phyloP scores from a whole-genome alignment of 257 asterid genomes.

The Osmanthus fragrans region DNA sequence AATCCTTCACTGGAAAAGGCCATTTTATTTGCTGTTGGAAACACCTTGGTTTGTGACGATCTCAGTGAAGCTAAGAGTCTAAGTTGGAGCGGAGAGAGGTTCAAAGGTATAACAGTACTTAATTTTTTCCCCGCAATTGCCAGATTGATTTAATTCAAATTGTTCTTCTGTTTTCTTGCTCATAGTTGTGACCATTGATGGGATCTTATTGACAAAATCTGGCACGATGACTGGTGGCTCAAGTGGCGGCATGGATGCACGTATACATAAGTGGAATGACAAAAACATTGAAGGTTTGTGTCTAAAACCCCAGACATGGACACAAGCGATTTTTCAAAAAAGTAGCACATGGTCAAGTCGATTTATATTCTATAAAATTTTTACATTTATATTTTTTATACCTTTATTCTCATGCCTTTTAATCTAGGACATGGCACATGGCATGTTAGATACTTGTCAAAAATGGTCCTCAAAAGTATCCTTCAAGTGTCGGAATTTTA shows the following conservation, averaged over 20 bases:
- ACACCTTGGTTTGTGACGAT: conserved; percentile 93
- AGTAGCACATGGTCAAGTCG: background rate
- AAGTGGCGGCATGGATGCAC: conserved; percentile 98
- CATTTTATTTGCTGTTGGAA: conserved; percentile 89
- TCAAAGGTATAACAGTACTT: conserved; percentile 59
- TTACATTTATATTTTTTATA: background rate
- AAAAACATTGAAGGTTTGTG: conserved; percentile 75
- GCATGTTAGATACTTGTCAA: background rate
- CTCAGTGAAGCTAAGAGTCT: conserved; percentile 90
- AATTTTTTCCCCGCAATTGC: conserved; percentile 25
- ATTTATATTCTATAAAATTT: background rate
- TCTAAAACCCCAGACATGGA: background rate
- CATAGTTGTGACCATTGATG: conserved; percentile 94
- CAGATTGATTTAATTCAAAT: conserved; percentile 18
- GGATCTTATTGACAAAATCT: conserved; percentile 87
- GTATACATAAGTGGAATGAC: conserved; percentile 99
- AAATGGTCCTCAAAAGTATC: background rate
- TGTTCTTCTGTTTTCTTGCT: conserved; percentile 14
- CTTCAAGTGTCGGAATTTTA: background rate
- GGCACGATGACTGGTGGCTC: conserved; percentile 99
- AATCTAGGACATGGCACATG: background rate
- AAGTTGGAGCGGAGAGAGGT: conserved; percentile 93
- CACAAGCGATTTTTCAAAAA: background rate
- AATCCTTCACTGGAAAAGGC: conserved; percentile 85
- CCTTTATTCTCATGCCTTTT: background rate